Evolutionary conservation across 2,329 filamentous ascomycete species (phyloP).

Genomic region (Fusarium sp.): DNA sequence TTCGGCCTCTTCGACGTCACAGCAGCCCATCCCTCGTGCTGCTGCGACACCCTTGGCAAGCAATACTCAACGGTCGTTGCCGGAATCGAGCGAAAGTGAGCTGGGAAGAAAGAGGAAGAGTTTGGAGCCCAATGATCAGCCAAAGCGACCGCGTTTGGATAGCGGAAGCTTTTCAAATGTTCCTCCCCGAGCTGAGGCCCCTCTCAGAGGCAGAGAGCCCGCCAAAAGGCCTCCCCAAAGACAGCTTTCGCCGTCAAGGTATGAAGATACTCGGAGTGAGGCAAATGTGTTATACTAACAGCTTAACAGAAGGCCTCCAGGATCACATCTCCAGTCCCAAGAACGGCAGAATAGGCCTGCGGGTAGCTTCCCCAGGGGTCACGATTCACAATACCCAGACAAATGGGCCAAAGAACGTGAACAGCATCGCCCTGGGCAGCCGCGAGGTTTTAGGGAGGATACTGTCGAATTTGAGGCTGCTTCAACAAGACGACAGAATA

Average conservation of each 20-base stretch:
- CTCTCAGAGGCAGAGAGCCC: neutral
- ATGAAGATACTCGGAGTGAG: neutral
- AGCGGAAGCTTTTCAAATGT: neutral
- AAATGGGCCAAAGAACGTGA: neutral
- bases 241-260: rapidly evolving
- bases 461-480: constrained; percentile 14
- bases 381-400: neutral
- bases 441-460: constrained; percentile 8
- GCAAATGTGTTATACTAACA: neutral
- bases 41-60: rapidly evolving
- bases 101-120: neutral
- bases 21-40: rapidly evolving
- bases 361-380: too few species aligned
- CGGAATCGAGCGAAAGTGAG: rapidly evolving
- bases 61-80: neutral
- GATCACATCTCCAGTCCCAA: neutral
- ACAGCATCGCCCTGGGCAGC: neutral
- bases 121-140: rapidly evolving
- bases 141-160: constrained; percentile 1
- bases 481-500: neutral
- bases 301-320: rapidly evolving
- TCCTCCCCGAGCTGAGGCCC: neutral
- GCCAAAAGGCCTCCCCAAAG: neutral
- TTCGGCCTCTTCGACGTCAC: neutral
- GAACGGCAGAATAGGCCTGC: neutral